Base-by-base conservation (phyloP, 192 early-diverging fungal genomes). In the Hyaloraphidium curvatum region DNA sequence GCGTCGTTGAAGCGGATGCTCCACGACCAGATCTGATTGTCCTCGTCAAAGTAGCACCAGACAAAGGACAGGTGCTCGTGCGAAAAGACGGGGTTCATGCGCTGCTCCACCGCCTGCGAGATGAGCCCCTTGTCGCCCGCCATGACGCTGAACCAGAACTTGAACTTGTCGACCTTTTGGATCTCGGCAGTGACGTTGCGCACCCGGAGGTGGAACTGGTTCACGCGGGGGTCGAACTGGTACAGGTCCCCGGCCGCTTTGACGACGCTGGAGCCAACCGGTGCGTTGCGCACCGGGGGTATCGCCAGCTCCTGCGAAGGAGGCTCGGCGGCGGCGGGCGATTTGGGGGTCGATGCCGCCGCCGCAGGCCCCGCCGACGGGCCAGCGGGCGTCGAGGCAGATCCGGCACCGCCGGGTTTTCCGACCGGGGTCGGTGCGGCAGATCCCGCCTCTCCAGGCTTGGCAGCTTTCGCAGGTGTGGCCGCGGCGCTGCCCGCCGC, bases 11-110 rank as follows among this genome's bases (percentile, higher is more conserved):
- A 82, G 11, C 14, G 19, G 43, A 50, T 50, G 30, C n/a, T n/a
- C n/a, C n/a, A n/a, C n/a, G n/a, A n/a, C n/a, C n/a, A n/a, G n/a
- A n/a, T n/a, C n/a, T n/a, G n/a, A 19, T 21, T 54, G 1, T 59
- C 55, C 2, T 66, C 65, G 28, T 83, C 77, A 62, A 74, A 75
- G 58, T 78, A 83, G 61, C 80, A 76, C 86, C 86, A 94, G 41
- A 85, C 80, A 39, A 91, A 81, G n/a, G 84, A 79, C 14, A 40
- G 55, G 40, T 77, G 66, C 56, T 77, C 69, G 40, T 72, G 51
- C 63, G 74, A 87, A 60, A 86, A 90, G 22, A 81, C 72, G 0
- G 79, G 74, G 52, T 84, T 80, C 81, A 91, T 86, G 23, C 66
- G 67, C n/a, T 75, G 71, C 50, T 83, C 76, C 16, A 90, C 39